Evolutionary conservation across 805 yeast species (phyloP), one percentile per base, ranked within the genome.

Genomic region (Saccharomycopsis selenospora): DNA sequence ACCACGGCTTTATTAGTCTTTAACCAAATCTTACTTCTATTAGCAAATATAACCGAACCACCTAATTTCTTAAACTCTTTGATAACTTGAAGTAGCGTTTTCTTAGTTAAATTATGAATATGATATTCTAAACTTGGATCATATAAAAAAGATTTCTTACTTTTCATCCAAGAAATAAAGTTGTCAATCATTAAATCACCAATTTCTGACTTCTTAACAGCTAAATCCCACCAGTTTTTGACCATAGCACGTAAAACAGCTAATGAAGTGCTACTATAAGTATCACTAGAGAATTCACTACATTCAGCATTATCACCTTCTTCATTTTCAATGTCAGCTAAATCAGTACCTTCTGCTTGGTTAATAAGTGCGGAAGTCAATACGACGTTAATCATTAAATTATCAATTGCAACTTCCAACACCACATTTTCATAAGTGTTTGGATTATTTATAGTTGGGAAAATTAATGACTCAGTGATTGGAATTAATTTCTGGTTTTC

Each of bases 161-260:
- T 77, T 55, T 86, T 87, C 22, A 89, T 85, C 99, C 99, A 91
- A 3, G 81, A 56, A 6, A 78, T 70, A 14, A 61, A 62, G 55
- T 76, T 77, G 29, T 77, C 76, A 14, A 78, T 65, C 56, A 63
- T 70, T 54, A 77, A 61, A 57, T 78, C 77, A 55, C 85, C 80
- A 61, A 65, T 70, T 61, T 76, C 73, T 11, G 38, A 28, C 48
- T 77, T 78, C 18, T 70, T 68, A 48, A 85, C 66, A 0, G 96
- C 97, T 59, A 80, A 84, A 58, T 88, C 95, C 96, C 97, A 91
- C 96, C 96, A 88, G 27, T 73, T 79, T 58, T 84, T 87, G 10
- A 93, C 84, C 75, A 93, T 68, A 5, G 73, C 63, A 59, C 95
- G 76, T 48, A 93, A 69, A 1, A 83, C 83, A 7, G 71, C 63